Evolutionary conservation across 2,329 filamentous ascomycete species (phyloP).

Genomic region (Blastomyces percursus): DNA sequence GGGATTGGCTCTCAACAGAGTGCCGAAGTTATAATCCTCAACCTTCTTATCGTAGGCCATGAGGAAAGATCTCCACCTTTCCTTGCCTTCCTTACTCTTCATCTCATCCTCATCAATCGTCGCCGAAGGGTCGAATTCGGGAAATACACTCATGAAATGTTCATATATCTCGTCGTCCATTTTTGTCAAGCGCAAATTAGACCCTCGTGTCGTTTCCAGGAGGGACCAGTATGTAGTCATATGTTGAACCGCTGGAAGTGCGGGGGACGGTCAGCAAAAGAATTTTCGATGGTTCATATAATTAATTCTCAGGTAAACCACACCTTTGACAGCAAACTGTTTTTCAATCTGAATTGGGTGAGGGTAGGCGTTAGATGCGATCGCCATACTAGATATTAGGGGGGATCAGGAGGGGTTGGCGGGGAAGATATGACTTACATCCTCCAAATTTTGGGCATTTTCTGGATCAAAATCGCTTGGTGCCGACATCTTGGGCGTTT

Average conservation of each 20-base stretch:
- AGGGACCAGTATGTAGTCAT: slow-evolving; percentile 96
- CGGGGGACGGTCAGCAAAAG: slow-evolving; percentile 10
- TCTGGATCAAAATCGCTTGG: slow-evolving; percentile 40
- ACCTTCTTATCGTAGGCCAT: slow-evolving; percentile 86
- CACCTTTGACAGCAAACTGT: slow-evolving; percentile 95
- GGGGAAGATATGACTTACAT: slow-evolving; percentile 39
- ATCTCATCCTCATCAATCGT: slow-evolving; percentile 85
- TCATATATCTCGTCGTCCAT: slow-evolving; percentile 90
- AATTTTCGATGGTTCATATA: not conserved
- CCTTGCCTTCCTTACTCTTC: slow-evolving; percentile 96
- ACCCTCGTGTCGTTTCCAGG: slow-evolving; percentile 80
- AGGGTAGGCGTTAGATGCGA: not conserved
- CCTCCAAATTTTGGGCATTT: slow-evolving; percentile 58
- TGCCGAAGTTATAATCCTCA: slow-evolving; percentile 98
- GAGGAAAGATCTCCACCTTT: slow-evolving; percentile 89
- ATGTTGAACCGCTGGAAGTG: slow-evolving; percentile 65
- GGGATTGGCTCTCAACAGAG: slow-evolving; percentile 70
- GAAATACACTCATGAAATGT: slow-evolving; percentile 78
- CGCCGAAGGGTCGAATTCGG: slow-evolving; percentile 74
- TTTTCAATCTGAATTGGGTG: slow-evolving; percentile 70
- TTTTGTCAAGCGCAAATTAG: slow-evolving; percentile 80
- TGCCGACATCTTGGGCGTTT: slow-evolving; percentile 1
- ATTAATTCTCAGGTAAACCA: slow-evolving; percentile 1
- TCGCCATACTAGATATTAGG: not conserved
- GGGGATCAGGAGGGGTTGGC: not conserved